Conservation (phyloP, 176 grass and related monocot genomes). For the Alloteropsis semialata region DNA sequence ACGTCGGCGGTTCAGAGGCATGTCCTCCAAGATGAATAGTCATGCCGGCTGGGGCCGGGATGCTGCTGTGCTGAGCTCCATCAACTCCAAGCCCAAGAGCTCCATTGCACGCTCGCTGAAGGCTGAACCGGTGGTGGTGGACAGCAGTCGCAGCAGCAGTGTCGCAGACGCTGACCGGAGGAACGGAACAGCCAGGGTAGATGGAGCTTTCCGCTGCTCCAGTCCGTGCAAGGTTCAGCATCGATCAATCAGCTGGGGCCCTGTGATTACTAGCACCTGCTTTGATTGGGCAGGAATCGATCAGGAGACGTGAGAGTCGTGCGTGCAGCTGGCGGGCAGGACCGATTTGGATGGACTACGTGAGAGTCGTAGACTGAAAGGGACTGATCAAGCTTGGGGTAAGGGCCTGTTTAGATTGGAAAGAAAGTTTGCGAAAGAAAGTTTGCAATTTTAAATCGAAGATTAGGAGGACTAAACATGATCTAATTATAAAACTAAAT, state of each 20-base stretch:
- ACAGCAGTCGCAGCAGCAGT: neutral
- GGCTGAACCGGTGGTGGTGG: neutral
- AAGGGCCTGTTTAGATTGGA: too few relatives aligned
- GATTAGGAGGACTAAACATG: too few relatives aligned
- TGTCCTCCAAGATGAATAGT: neutral
- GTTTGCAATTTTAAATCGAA: too few relatives aligned
- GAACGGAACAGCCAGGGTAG: neutral
- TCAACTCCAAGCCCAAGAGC: neutral
- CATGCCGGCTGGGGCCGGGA: too few relatives aligned
- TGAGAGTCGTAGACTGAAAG: neutral
- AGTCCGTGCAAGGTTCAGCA: neutral
- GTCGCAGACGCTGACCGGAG: conserved; percentile 1
- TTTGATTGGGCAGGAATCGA: neutral
- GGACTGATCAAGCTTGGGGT: neutral
- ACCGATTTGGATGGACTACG: neutral
- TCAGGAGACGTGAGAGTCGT: neutral
- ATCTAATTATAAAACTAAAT: too few relatives aligned
- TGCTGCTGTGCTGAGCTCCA: too few relatives aligned
- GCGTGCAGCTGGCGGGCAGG: neutral
- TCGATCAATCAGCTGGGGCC: neutral
- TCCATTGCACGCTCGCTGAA: neutral
- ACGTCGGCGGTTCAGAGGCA: neutral
- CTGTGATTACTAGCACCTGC: neutral
- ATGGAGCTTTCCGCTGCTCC: neutral
- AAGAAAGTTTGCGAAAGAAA: too few relatives aligned